Conservation (phyloP, 176 grass and related monocot species). For the Oryza glaberrima region DNA sequence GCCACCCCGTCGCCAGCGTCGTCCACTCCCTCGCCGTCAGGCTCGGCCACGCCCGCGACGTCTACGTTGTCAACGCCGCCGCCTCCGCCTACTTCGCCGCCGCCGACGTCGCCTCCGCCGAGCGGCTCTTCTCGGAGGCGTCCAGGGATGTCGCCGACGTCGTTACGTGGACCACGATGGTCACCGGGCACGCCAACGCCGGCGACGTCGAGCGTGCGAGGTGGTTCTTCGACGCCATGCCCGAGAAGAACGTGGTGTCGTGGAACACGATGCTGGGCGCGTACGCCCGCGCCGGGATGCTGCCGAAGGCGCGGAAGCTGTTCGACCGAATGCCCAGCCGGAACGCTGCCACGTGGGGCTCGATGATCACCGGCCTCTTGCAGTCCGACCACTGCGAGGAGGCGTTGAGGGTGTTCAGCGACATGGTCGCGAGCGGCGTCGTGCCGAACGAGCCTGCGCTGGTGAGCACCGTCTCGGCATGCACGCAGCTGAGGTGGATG, state of each 20-base stretch:
- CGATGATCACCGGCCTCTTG: conserved; percentile 43
- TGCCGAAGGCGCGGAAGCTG: conserved; percentile 38
- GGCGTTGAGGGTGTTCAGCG: conserved; percentile 42
- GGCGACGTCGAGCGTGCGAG: conserved; percentile 29
- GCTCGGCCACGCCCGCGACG: conserved; percentile 41
- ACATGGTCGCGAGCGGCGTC: conserved; percentile 10
- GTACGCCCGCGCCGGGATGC: conserved; percentile 35
- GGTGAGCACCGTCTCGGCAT: conserved; percentile 45
- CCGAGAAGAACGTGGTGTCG: conserved; percentile 51
- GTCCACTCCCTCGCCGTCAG: conserved; percentile 51
- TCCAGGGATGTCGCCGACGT: conserved; percentile 43
- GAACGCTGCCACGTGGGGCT: conserved; percentile 54
- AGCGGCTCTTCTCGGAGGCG: conserved; percentile 48
- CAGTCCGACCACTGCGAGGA: conserved; percentile 34
- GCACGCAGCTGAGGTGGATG: conserved; percentile 46
- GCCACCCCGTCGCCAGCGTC: conserved; percentile 28
- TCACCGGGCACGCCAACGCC: conserved; percentile 41
- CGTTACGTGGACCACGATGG: conserved; percentile 63
- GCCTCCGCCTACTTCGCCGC: conserved; percentile 47
- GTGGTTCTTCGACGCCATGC: conserved; percentile 51
- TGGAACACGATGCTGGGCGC: conserved; percentile 50
- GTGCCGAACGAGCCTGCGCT: conserved; percentile 42
- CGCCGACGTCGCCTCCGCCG: conserved; percentile 49
- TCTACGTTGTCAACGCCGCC: conserved; percentile 46
- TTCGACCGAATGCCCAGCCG: conserved; percentile 44